Conservation (phyloP, 805 yeast species). For the Wickerhamiella azymoides region DNA sequence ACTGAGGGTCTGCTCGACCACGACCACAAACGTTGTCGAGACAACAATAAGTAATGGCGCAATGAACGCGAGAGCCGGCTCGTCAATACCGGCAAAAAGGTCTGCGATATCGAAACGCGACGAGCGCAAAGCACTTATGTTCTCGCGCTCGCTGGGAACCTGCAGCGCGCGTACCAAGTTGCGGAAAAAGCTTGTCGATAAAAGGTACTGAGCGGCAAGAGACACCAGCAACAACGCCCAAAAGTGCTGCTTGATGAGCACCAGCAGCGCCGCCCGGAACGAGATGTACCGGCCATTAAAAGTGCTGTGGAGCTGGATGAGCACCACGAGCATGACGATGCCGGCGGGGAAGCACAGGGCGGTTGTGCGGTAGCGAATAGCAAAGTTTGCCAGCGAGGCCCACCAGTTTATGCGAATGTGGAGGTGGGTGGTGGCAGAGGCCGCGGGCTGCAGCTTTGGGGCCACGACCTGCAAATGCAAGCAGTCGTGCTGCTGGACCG, state of each 20-base stretch:
- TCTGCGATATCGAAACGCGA: conserved; percentile 15
- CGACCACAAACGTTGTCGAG: conserved; percentile 11
- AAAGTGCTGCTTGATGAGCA: conserved; percentile 25
- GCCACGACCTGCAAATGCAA: conserved; percentile 8
- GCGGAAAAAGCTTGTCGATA: conserved; percentile 19
- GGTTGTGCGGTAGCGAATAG: conserved; percentile 64
- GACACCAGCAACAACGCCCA: conserved; percentile 19
- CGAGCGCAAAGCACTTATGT: conserved; percentile 16
- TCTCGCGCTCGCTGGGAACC: conserved; percentile 20
- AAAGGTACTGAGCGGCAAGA: conserved; percentile 19
- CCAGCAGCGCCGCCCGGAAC: conserved; percentile 34
- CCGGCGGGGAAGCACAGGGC: conserved; percentile 57
- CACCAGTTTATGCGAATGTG: conserved; percentile 33
- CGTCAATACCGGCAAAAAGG: conserved; percentile 16
- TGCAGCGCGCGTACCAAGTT: conserved; percentile 16
- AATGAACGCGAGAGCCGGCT: conserved; percentile 14
- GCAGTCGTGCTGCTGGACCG: background rate
- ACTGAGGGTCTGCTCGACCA: conserved; percentile 11
- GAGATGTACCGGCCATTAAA: conserved; percentile 31
- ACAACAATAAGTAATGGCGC: conserved; percentile 13
- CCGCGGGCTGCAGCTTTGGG: background rate
- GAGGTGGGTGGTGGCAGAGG: background rate
- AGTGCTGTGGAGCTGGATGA: conserved; percentile 37
- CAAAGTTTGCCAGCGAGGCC: conserved; percentile 51
- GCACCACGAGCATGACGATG: conserved; percentile 37